Conservation (phyloP, 1,139 yeast species). For the Pichia sp. region DNA sequence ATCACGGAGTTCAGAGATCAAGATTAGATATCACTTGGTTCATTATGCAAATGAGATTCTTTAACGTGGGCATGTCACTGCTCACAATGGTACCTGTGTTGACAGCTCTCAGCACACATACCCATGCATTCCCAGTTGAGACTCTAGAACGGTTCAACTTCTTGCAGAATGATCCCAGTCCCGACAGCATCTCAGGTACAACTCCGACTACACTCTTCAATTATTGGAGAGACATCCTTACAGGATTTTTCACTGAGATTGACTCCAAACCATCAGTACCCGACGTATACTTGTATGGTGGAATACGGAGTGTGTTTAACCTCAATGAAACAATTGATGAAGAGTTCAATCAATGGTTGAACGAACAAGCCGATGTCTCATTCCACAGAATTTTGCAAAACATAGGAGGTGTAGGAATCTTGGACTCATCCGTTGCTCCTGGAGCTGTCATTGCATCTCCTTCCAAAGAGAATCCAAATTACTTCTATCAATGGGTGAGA, state of each 20-base stretch:
- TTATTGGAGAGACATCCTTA: neutral
- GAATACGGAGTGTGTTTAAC: conserved; percentile 5
- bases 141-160: too few relatives aligned
- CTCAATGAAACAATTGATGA: conserved; percentile 11
- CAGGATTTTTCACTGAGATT: too few relatives aligned
- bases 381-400: conserved; percentile 52
- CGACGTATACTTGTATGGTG: conserved; percentile 1
- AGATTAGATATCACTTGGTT: too few relatives aligned
- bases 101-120: too few relatives aligned
- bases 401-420: conserved; percentile 45
- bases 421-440: conserved; percentile 36
- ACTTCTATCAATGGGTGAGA: conserved; percentile 85
- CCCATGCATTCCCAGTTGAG: too few relatives aligned
- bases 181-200: too few relatives aligned
- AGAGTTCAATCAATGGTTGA: conserved; percentile 55
- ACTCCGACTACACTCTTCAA: too few relatives aligned
- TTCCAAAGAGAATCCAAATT: conserved; percentile 60
- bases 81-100: too few relatives aligned
- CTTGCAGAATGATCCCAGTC: too few relatives aligned
- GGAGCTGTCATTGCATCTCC: conserved; percentile 89
- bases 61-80: too few relatives aligned
- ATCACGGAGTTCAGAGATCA: too few relatives aligned
- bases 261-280: neutral
- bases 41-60: too few relatives aligned
- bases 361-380: conserved; percentile 41